Conservation (phyloP, 345 rosid genomes). For the Melaleuca alternifolia region DNA sequence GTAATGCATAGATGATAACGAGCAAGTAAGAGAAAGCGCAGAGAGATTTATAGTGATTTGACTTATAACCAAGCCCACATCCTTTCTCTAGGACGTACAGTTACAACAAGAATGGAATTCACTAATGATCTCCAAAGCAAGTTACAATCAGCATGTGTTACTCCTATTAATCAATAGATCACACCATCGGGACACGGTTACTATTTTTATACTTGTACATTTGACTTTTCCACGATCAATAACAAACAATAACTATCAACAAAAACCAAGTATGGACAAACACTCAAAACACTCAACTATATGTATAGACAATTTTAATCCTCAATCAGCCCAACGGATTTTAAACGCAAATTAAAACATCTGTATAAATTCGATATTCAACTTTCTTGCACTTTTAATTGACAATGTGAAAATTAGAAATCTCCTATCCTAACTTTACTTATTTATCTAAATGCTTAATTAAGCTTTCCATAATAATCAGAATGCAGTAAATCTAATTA, state of each 20-base stretch:
- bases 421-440: neutral
- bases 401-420: neutral
- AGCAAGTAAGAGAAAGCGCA: too few species aligned
- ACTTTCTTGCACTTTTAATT: neutral
- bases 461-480: neutral
- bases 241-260: neutral
- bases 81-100: neutral
- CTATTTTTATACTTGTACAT: neutral
- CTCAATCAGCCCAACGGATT: neutral
- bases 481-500: neutral
- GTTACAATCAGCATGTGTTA: neutral
- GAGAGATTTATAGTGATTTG: too few species aligned
- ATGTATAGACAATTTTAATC: neutral
- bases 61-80: too few species aligned
- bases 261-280: neutral
- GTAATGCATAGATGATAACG: too few species aligned
- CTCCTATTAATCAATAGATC: neutral
- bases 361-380: neutral
- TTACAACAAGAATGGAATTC: neutral
- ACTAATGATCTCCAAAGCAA: neutral
- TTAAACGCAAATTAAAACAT: neutral
- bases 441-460: neutral
- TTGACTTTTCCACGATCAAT: neutral
- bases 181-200: neutral
- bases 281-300: neutral